phyloP scores from a whole-genome alignment of 2,329 filamentous ascomycete species.

The Emmonsiellopsis sp. region DNA sequence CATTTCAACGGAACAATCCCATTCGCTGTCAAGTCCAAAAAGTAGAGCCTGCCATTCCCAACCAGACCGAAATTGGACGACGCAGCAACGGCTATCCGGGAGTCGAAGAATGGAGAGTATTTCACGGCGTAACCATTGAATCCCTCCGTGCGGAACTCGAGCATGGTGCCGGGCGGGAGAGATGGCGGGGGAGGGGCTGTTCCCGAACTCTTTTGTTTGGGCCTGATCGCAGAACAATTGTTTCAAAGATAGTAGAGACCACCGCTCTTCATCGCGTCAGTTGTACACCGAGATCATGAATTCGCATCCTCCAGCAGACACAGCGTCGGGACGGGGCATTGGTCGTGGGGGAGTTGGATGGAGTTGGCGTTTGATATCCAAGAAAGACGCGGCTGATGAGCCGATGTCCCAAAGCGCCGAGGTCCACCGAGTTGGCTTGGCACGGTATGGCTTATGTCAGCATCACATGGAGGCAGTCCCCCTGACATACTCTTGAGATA shows the following conservation, averaged over 20 bases:
- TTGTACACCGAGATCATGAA: neutral
- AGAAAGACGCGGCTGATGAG: neutral
- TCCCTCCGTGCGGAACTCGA: conserved; percentile 87
- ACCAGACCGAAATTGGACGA: conserved; percentile 97
- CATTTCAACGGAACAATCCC: conserved; percentile 80
- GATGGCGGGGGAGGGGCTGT: neutral
- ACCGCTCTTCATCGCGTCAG: neutral
- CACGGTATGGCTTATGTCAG: neutral
- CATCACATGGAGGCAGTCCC: neutral
- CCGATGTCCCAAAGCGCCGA: neutral
- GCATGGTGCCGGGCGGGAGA: conserved; percentile 49
- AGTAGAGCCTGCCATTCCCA: conserved; percentile 84
- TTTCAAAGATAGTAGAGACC: neutral
- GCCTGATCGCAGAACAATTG: neutral
- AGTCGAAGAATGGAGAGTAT: conserved; percentile 98
- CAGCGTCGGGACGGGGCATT: neutral
- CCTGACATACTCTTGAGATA: too few relatives aligned
- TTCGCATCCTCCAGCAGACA: neutral
- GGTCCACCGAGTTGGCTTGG: neutral
- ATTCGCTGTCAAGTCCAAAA: conserved; percentile 70
- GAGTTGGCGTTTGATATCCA: neutral
- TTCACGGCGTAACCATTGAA: conserved; percentile 96
- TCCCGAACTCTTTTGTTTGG: neutral
- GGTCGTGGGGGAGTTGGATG: neutral
- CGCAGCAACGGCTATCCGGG: conserved; percentile 77